Evolutionary conservation across 768 basidiomycete species (phyloP).

Genomic region (Vararia minispora): DNA sequence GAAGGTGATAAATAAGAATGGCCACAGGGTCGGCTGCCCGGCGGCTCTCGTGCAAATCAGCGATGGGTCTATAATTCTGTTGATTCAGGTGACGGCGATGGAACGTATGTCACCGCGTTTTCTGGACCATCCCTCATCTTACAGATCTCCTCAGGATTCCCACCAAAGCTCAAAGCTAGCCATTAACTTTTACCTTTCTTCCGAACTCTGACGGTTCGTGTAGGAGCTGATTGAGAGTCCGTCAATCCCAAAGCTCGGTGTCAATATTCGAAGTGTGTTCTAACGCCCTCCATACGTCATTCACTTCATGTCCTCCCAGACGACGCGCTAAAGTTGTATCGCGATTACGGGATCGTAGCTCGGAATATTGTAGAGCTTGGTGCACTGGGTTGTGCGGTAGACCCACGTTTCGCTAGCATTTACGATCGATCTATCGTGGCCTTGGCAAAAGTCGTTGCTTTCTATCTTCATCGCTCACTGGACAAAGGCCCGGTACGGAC

Average conservation of each 20-base stretch:
- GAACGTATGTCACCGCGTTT: conserved; percentile 22
- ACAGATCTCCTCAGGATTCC: conserved; percentile 25
- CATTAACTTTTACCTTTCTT: background rate
- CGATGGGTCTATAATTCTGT: conserved; percentile 30
- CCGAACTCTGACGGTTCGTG: background rate
- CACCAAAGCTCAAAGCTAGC: conserved; percentile 26
- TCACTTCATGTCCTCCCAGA: conserved; percentile 18
- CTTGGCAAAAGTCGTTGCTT: conserved; percentile 31
- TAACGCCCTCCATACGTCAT: background rate
- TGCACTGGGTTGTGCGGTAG: conserved; percentile 28
- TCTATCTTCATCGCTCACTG: conserved; percentile 28
- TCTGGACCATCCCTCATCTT: background rate
- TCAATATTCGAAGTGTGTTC: conserved; percentile 34
- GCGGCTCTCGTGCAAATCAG: conserved; percentile 37
- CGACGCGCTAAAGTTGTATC: conserved; percentile 36
- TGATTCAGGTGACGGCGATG: conserved; percentile 40
- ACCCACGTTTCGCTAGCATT: conserved; percentile 22
- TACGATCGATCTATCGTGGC: conserved; percentile 30
- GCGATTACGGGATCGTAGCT: conserved; percentile 33
- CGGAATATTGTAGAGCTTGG: conserved; percentile 36
- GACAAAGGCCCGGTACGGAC: conserved; percentile 35
- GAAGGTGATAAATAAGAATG: conserved; percentile 24
- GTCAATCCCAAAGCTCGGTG: conserved; percentile 32
- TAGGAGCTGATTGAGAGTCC: conserved; percentile 36
- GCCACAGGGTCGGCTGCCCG: conserved; percentile 18